These are phyloP conservation scores for Chaetomium fimeti DNA, from an alignment of 495 filamentous ascomycete genomes.

Conservation along the genomic window DNA sequence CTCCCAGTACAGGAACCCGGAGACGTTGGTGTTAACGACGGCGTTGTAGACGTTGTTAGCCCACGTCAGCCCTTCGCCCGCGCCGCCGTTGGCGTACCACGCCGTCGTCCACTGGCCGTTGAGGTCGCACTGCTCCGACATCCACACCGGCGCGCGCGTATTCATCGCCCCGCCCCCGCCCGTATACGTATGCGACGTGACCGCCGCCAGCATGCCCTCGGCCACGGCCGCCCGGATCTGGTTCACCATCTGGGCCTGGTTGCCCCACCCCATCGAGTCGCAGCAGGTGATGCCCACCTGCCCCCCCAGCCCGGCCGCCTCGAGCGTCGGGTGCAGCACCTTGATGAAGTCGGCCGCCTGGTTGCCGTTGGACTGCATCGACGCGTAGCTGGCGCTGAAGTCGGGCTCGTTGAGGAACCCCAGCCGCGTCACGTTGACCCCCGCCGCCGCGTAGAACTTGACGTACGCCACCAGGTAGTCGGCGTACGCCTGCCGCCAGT, in stretches of 20 bases:
- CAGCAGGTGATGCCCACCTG: slow-evolving; percentile 43
- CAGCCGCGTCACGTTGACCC: slow-evolving; percentile 51
- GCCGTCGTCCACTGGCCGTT: slow-evolving; percentile 46
- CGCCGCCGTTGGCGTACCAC: slow-evolving; percentile 49
- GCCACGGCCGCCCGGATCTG: slow-evolving; percentile 37
- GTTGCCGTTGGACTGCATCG: slow-evolving; percentile 38
- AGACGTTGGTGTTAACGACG: slow-evolving; percentile 45
- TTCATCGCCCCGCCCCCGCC: slow-evolving; percentile 38
- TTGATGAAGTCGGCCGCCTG: slow-evolving; percentile 48
- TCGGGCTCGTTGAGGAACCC: slow-evolving; percentile 50
- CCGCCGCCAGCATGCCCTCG: slow-evolving; percentile 35
- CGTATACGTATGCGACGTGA: slow-evolving; percentile 44
- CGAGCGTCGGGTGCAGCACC: slow-evolving; percentile 36
- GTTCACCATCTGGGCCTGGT: slow-evolving; percentile 41
- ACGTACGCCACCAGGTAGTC: slow-evolving; percentile 56
- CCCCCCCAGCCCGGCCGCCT: slow-evolving; percentile 31
- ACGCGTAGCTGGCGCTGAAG: slow-evolving; percentile 41
- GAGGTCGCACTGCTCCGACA: slow-evolving; percentile 48
- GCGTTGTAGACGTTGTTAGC: slow-evolving; percentile 53
- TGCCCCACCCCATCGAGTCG: slow-evolving; percentile 44
- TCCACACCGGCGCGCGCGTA: slow-evolving; percentile 38
- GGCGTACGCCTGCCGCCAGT: slow-evolving; percentile 58
- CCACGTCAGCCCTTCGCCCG: slow-evolving; percentile 57
- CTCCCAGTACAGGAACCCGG: slow-evolving; percentile 55
- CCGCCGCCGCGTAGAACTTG: slow-evolving; percentile 50